Conservation (phyloP, 2,329 filamentous ascomycete species). For the Pseudogymnoascus sp. region DNA sequence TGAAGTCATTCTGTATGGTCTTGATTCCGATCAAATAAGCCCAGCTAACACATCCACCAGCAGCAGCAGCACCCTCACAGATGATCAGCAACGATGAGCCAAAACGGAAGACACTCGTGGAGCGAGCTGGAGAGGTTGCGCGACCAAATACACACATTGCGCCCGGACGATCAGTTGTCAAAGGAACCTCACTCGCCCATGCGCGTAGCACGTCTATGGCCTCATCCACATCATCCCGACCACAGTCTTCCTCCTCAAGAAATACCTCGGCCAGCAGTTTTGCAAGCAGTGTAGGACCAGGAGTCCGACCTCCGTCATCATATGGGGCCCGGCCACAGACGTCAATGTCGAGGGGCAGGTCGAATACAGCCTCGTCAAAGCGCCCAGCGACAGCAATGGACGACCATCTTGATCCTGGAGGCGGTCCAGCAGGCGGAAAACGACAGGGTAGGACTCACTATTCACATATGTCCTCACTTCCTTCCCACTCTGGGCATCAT, state of each 20-base stretch:
- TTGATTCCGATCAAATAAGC: constrained; percentile 2
- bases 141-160: constrained; percentile 2
- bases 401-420: constrained; percentile 28
- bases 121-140: constrained; percentile 37
- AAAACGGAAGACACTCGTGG: constrained; percentile 52
- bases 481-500: constrained; percentile 14
- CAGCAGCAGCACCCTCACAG: constrained; percentile 17
- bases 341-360: constrained; percentile 38
- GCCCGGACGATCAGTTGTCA: constrained; percentile 16
- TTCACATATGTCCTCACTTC: constrained; percentile 26
- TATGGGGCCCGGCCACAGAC: constrained; percentile 40
- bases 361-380: constrained; percentile 27
- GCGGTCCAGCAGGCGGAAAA: constrained; percentile 30
- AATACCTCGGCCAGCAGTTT: constrained; percentile 42
- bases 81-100: constrained; percentile 47
- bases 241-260: constrained; percentile 35
- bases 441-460: constrained; percentile 43
- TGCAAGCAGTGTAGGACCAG: constrained; percentile 49
- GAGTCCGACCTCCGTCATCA: constrained; percentile 38
- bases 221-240: constrained; percentile 34
- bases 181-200: constrained; percentile 21
- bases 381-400: constrained; percentile 36
- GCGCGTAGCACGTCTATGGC: constrained; percentile 31
- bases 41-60: background rate
- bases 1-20: constrained; percentile 12